Base-by-base conservation (phyloP, 1,139 yeast species). In the Debaryomycetaceae sp. region DNA sequence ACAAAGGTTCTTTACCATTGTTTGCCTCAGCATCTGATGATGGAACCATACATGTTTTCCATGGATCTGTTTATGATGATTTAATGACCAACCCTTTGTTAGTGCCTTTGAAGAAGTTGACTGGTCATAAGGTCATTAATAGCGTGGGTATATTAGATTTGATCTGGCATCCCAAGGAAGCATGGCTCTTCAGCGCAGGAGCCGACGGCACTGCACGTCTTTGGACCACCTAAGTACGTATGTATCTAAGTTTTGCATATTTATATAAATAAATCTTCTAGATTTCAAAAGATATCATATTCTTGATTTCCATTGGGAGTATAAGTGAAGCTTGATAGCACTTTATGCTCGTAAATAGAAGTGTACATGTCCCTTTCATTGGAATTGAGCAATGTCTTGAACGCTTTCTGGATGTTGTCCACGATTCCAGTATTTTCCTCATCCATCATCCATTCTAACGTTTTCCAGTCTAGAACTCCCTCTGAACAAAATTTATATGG, bases 181-280 rank as follows among this genome's bases (percentile, higher is more conserved):
- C 99, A 1, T 93, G 99, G 99, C 75, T 93, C 58, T 90, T 93
- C 65, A 85, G 95, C 63, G 90, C 96, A n/a, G 99, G 98, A 56
- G 98, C 98, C 22, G 99, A 95, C 66, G 91, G 96, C 49, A 85
- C 93, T 43, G 98, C 97, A 17, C 83, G 97, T 61, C 75, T 93
- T 60, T 93, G 99, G 99, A 93, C 99, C 36, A 87, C 96, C 17
- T 74, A 66, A 53, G 38, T 38, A 39, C 40, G 34, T 43, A 47
- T 42, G 40, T 41, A 45, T 48, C 42, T 34, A 42, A 27, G 17
- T 24, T 24, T 30, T 33, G 37, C 34, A 41, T 30, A 41, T 36
- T 9, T 40, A 40, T 30, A 33, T 13, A 34, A 34, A 8, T 34
- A 34, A 14, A 13, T 13, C n/a, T 14, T 34, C 23, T 14, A 23